Conservation (phyloP, 2,329 filamentous ascomycete species). For the Waltergamsia citrina region DNA sequence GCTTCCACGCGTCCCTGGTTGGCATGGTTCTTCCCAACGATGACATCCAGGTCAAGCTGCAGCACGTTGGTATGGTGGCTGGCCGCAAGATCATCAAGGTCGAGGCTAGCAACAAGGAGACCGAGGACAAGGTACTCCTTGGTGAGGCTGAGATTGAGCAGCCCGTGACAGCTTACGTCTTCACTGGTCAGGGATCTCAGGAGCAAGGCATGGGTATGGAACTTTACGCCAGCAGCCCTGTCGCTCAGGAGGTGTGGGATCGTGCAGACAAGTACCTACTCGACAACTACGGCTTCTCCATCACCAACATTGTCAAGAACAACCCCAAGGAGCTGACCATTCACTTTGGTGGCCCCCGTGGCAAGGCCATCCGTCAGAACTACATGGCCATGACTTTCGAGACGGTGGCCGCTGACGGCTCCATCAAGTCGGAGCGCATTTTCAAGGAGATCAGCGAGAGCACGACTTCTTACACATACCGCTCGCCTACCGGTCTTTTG, state of each 20-base stretch:
- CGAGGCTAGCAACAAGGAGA: conserved; percentile 90
- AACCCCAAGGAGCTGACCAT: conserved; percentile 98
- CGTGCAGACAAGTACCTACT: conserved; percentile 95
- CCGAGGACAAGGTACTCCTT: conserved; percentile 89
- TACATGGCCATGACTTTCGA: conserved; percentile 99
- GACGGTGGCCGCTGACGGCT: conserved; percentile 85
- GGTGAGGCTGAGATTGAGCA: conserved; percentile 97
- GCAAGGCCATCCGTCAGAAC: conserved; percentile 95
- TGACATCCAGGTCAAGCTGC: conserved; percentile 85
- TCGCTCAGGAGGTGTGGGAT: conserved; percentile 97
- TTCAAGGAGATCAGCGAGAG: conserved; percentile 96
- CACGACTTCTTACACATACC: conserved; percentile 94
- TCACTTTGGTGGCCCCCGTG: conserved; percentile 92
- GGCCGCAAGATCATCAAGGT: conserved; percentile 99
- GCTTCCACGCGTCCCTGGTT: conserved; percentile 94
- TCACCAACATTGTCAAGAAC: conserved; percentile 98
- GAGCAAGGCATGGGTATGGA: conserved; percentile 99
- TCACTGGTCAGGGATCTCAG: conserved; percentile 96
- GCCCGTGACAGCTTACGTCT: conserved; percentile 92
- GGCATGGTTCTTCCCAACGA: conserved; percentile 98
- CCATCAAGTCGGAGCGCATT: conserved; percentile 96
- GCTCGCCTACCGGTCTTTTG: conserved; percentile 85
- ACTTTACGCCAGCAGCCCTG: conserved; percentile 83
- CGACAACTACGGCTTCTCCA: conserved; percentile 97
- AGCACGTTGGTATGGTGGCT: conserved; percentile 95